These are phyloP conservation scores for Schizothecium vesticola DNA, from an alignment of 495 filamentous ascomycete genomes.

Conservation along the genomic window DNA sequence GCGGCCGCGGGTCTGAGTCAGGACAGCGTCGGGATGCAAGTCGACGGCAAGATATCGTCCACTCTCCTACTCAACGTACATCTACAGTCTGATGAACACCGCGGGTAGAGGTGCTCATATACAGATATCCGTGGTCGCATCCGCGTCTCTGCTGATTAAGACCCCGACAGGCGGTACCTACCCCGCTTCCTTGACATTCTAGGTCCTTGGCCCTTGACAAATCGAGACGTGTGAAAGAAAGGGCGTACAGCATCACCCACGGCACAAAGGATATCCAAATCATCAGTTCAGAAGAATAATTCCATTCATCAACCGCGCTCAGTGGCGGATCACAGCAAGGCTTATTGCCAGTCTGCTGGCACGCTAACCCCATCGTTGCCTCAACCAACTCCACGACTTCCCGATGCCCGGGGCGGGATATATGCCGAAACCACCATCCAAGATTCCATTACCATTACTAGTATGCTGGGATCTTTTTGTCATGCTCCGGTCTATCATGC, in stretches of 20 bases:
- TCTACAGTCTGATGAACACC: neutral
- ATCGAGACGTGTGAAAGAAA: neutral
- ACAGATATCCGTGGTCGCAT: neutral
- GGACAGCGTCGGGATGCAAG: neutral
- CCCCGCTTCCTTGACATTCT: neutral
- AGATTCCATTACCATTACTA: slow-evolving; percentile 4
- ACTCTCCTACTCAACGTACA: neutral
- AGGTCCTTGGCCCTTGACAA: neutral
- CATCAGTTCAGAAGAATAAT: neutral
- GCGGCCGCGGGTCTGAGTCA: neutral
- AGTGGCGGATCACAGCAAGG: neutral
- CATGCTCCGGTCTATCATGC: neutral
- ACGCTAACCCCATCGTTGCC: neutral
- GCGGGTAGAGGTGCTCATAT: neutral
- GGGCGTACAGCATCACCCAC: neutral
- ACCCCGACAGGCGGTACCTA: neutral
- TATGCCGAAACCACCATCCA: neutral
- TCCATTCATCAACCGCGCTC: neutral
- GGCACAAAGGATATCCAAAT: neutral
- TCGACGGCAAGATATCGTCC: neutral
- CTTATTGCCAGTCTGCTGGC: neutral
- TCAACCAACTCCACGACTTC: neutral
- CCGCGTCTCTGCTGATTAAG: neutral
- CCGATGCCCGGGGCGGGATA: neutral
- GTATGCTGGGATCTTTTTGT: neutral